phyloP scores from a whole-genome alignment of 2,329 filamentous ascomycete genomes.

The Elsinoe fawcettii region DNA sequence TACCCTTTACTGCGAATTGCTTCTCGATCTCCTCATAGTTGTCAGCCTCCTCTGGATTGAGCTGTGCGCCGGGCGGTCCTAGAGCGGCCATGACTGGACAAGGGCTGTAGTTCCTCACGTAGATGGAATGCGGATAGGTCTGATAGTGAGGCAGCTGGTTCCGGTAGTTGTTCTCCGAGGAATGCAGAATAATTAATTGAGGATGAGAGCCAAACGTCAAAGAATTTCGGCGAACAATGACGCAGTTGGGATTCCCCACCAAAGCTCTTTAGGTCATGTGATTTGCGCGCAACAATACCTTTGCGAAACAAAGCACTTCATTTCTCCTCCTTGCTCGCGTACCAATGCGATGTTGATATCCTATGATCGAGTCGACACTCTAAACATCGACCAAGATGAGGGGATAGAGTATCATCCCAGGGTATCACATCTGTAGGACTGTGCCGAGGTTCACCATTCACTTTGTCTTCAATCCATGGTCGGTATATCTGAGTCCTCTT shows the following conservation, averaged over 20 bases:
- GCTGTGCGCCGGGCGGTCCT: constrained; percentile 11
- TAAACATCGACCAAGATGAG: too few relatives aligned
- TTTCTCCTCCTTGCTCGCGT: too few relatives aligned
- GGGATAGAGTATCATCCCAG: too few relatives aligned
- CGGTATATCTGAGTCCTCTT: not conserved
- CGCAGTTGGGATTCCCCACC: not conserved
- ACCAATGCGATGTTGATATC: too few relatives aligned
- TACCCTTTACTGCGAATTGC: constrained; percentile 96
- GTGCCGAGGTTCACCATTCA: not conserved
- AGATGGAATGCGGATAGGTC: not conserved
- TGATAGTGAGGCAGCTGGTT: not conserved
- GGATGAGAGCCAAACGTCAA: too few relatives aligned
- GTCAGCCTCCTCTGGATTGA: constrained; percentile 52
- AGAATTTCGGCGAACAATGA: not conserved
- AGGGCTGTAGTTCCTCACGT: not conserved
- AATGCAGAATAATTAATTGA: not conserved
- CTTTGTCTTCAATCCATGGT: not conserved
- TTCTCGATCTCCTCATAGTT: constrained; percentile 76
- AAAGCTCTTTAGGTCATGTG: not conserved
- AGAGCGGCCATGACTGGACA: not conserved
- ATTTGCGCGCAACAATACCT: not conserved
- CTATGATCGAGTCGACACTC: too few relatives aligned
- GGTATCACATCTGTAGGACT: too few relatives aligned
- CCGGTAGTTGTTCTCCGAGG: not conserved
- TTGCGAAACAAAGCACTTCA: too few relatives aligned